Conservation (phyloP, 163 green algal species). For the Chlorella variabilis region DNA sequence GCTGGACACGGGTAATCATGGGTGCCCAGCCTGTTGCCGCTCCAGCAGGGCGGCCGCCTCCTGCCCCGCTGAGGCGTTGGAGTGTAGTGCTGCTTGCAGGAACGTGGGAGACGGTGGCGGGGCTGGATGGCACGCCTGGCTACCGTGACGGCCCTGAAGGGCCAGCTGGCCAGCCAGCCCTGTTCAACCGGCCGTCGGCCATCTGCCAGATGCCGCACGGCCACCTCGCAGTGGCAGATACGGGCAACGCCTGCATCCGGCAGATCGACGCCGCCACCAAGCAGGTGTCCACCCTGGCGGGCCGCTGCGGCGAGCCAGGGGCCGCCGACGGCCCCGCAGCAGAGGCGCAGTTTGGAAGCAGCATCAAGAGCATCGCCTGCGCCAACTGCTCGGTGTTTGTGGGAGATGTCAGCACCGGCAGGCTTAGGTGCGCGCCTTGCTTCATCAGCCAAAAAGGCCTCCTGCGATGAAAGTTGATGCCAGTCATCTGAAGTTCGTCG, state of each 20-base stretch:
- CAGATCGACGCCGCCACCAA: not conserved
- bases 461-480: too few species aligned
- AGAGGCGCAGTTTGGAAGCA: not conserved
- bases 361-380: conserved; percentile 23
- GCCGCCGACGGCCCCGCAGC: not conserved
- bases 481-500: too few species aligned
- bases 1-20: too few species aligned
- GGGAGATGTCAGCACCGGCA: not conserved
- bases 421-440: conserved; percentile 3
- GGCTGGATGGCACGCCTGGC: not conserved
- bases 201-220: not conserved
- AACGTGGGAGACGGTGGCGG: not conserved
- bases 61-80: too few species aligned
- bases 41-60: too few species aligned
- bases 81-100: too few species aligned
- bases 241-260: conserved; percentile 27
- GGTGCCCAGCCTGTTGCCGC: too few species aligned
- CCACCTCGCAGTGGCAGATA: not conserved
- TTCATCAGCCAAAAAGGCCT: not conserved
- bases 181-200: not conserved
- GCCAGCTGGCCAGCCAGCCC: not conserved
- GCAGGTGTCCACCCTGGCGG: conserved; percentile 4
- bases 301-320: not conserved
- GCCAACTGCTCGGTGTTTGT: conserved; percentile 36
- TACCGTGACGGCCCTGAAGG: conserved; percentile 1